Conservation (phyloP, 2,329 filamentous ascomycete species). For the Exophiala dermatitidis region DNA sequence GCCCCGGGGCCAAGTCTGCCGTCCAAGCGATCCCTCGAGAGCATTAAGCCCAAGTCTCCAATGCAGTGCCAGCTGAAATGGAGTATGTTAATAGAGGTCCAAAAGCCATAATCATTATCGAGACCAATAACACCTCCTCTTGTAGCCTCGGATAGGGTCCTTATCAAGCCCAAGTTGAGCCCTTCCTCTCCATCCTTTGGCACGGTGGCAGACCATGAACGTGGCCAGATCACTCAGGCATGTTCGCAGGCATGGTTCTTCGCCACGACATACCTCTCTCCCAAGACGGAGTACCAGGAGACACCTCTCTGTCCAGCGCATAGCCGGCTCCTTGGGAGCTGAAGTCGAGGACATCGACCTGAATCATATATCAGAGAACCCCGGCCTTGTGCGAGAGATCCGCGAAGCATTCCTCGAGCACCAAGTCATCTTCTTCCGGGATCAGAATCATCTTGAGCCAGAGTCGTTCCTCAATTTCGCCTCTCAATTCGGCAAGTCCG, state of each 20-base stretch:
- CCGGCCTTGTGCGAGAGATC: conserved; percentile 17
- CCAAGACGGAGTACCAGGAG: conserved; percentile 1
- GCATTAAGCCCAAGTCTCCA: no score
- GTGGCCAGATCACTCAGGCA: neutral
- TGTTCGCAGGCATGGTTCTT: neutral
- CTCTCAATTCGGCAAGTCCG: conserved; percentile 21
- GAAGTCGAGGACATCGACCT: conserved; percentile 23
- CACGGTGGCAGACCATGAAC: neutral
- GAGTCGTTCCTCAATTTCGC: conserved; percentile 17
- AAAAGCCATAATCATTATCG: no score
- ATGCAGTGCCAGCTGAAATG: no score
- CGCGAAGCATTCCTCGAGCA: conserved; percentile 22
- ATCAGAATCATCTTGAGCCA: conserved; percentile 18
- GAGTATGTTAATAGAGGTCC: no score
- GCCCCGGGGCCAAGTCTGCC: no score
- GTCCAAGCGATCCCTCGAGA: no score
- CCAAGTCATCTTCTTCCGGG: conserved; percentile 25
- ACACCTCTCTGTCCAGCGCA: conserved; percentile 17
- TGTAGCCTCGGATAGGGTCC: neutral
- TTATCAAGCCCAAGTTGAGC: neutral
- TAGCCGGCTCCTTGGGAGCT: conserved; percentile 23
- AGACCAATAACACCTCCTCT: neutral
- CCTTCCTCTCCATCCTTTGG: no score
- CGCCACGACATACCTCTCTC: neutral
- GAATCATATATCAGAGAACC: conserved; percentile 13